Conservation (phyloP, 352 stramenopile genomes). For the Elongisporangium undulatum region DNA sequence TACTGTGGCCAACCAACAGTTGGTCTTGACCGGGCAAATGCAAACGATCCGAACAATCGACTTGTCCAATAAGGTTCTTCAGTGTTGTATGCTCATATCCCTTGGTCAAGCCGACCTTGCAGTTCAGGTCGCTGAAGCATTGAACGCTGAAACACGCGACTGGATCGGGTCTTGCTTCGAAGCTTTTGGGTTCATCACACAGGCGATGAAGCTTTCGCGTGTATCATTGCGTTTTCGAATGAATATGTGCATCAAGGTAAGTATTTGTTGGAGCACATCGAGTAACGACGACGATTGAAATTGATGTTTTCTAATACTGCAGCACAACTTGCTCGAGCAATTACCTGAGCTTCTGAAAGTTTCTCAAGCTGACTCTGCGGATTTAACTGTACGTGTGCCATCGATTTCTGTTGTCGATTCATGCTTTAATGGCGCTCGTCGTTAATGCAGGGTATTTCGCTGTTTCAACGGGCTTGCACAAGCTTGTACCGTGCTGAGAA, state of each 20-base stretch:
- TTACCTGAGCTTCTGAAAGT: slow-evolving; percentile 26
- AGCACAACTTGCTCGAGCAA: slow-evolving; percentile 37
- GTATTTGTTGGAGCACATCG: neutral
- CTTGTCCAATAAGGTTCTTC: slow-evolving; percentile 56
- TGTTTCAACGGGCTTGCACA: slow-evolving; percentile 53
- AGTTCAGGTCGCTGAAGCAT: slow-evolving; percentile 29
- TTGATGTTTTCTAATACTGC: neutral
- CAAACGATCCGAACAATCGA: slow-evolving; percentile 49
- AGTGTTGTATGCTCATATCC: slow-evolving; percentile 62
- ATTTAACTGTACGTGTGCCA: slow-evolving; percentile 29
- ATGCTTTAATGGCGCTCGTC: neutral
- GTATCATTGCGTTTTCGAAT: slow-evolving; percentile 39
- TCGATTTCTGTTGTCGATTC: neutral
- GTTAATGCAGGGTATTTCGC: slow-evolving; percentile 38
- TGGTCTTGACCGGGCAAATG: slow-evolving; percentile 41
- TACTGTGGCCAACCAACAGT: slow-evolving; percentile 38
- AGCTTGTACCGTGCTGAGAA: slow-evolving; percentile 30
- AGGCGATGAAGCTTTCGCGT: slow-evolving; percentile 31
- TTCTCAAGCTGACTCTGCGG: slow-evolving; percentile 23
- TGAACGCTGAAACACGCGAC: slow-evolving; percentile 32
- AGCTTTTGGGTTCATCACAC: slow-evolving; percentile 44
- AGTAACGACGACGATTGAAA: neutral
- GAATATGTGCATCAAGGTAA: slow-evolving; percentile 68
- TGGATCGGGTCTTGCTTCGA: slow-evolving; percentile 64
- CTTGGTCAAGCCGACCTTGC: slow-evolving; percentile 40